Evolutionary conservation across 306 rosid species (phyloP).

Genomic region (Vicia sativa): DNA sequence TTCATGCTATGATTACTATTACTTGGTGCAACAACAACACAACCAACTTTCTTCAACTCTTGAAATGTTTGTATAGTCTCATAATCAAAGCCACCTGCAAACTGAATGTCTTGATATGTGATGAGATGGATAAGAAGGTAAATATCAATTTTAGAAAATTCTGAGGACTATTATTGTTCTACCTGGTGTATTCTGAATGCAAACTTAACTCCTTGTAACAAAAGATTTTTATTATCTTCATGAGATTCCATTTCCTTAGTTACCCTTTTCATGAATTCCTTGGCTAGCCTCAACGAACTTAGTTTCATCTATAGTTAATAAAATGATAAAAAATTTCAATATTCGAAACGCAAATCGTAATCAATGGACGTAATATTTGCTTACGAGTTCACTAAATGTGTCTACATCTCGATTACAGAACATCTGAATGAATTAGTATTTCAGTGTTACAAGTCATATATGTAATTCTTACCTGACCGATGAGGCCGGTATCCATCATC

Average conservation of each 20-base stretch:
- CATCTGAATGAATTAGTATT: too few relatives aligned
- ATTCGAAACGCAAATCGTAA: too few relatives aligned
- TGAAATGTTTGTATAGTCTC: constrained; percentile 61
- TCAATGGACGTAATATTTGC: too few relatives aligned
- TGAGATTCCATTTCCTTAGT: constrained; percentile 48
- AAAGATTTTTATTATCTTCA: constrained; percentile 51
- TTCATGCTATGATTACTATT: constrained; percentile 34
- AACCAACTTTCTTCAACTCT: constrained; percentile 64
- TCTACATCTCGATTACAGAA: too few relatives aligned
- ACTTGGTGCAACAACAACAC: constrained; percentile 34
- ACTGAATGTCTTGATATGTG: constrained; percentile 51
- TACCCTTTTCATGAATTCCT: constrained; percentile 65
- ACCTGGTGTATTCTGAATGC: constrained; percentile 97
- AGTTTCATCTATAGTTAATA: constrained; percentile 68
- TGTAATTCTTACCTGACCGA: constrained; percentile 62
- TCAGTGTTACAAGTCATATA: too few relatives aligned
- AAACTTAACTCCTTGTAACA: constrained; percentile 75
- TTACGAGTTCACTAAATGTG: too few relatives aligned
- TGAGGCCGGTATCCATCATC: constrained; percentile 76
- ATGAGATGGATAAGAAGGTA: constrained; percentile 18
- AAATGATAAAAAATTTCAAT: neutral
- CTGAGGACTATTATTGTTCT: constrained; percentile 22
- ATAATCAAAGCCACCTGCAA: constrained; percentile 91
- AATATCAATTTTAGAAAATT: neutral
- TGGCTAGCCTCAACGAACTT: constrained; percentile 71